Conservation (phyloP, 495 filamentous ascomycete species). For the Aspergillus olivimuriae region DNA sequence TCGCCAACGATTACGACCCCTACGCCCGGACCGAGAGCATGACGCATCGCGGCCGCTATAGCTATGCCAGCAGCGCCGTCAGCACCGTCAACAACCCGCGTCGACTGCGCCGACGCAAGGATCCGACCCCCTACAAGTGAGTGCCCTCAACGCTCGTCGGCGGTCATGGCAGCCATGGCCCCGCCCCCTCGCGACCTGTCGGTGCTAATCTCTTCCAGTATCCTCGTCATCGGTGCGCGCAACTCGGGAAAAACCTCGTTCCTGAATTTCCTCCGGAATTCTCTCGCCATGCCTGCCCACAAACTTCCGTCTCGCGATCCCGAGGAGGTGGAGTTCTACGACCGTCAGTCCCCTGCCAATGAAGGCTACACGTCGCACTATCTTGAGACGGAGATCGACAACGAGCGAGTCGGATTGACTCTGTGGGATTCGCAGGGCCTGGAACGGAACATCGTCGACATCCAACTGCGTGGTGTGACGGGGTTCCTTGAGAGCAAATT, state of each 20-base stretch:
- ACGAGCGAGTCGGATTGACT: slow-evolving; percentile 86
- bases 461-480: slow-evolving; percentile 86
- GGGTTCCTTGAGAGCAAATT: slow-evolving; percentile 96
- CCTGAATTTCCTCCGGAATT: slow-evolving; percentile 85
- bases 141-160: too few species aligned
- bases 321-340: slow-evolving; percentile 40
- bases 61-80: slow-evolving; percentile 87
- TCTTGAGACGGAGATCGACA: slow-evolving; percentile 90
- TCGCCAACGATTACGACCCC: slow-evolving; percentile 58
- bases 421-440: slow-evolving; percentile 94
- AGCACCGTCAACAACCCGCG: slow-evolving; percentile 93
- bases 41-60: slow-evolving; percentile 94
- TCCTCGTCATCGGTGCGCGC: slow-evolving; percentile 82
- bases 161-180: too few species aligned
- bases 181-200: too few species aligned
- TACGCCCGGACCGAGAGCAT: slow-evolving; percentile 87
- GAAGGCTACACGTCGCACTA: slow-evolving; percentile 78
- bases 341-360: slow-evolving; percentile 36
- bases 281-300: slow-evolving; percentile 72
- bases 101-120: slow-evolving; percentile 86
- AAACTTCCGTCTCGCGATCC: slow-evolving; percentile 56
- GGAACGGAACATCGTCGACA: slow-evolving; percentile 87
- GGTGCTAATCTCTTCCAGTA: slow-evolving; percentile 46
- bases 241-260: slow-evolving; percentile 95
- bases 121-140: slow-evolving; percentile 98